A percentile compares a stretch with the other conserved stretches of the same genome.
These are phyloP conservation scores for Cardamine resedifolia DNA, from an alignment of 345 rosid species.

Conservation along the genomic window DNA sequence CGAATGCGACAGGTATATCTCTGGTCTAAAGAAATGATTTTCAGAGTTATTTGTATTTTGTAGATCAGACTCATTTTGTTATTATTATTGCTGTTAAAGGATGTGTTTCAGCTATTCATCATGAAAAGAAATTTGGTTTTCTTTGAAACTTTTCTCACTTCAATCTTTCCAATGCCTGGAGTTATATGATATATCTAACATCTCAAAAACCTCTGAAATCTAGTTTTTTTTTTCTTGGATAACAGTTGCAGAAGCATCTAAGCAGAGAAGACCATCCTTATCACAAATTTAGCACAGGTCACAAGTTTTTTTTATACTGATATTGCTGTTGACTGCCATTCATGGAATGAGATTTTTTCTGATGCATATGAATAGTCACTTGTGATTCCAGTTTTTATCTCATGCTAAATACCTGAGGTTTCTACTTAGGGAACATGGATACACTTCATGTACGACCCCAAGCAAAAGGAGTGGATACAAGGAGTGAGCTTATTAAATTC, in stretches of 20 bases:
- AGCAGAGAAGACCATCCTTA: constrained; percentile 75
- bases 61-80: neutral
- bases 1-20: constrained; percentile 76
- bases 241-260: constrained; percentile 79
- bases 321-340: neutral
- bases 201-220: constrained; percentile 2
- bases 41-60: neutral
- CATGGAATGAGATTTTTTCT: neutral
- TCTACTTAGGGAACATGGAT: constrained; percentile 71
- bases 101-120: neutral
- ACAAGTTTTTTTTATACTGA: neutral
- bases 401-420: constrained; percentile 26
- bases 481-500: constrained; percentile 76
- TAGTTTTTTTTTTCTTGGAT: constrained; percentile 7
- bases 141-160: neutral
- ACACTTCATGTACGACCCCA: constrained; percentile 80
- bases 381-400: neutral
- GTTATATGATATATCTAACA: neutral
- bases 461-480: constrained; percentile 76
- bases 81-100: neutral
- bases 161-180: neutral
- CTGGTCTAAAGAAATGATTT: neutral
- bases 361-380: constrained; percentile 7
- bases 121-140: neutral
- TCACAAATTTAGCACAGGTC: constrained; percentile 94